phyloP scores from a whole-genome alignment of 2,329 filamentous ascomycete genomes.

The Aspergillus felis region DNA sequence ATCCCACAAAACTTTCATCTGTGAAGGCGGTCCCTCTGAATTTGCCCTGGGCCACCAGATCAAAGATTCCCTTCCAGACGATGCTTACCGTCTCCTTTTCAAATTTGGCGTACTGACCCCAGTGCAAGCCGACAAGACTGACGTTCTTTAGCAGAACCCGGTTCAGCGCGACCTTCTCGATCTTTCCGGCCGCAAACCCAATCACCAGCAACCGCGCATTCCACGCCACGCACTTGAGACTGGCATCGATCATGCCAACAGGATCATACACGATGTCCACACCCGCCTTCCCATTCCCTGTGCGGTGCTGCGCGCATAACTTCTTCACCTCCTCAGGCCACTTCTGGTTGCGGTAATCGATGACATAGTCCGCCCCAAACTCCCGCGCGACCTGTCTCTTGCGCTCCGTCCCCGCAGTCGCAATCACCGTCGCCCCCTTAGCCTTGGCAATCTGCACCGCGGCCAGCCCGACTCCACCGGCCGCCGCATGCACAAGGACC shows the following conservation, averaged over 20 bases:
- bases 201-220: constrained; percentile 84
- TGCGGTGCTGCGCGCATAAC: constrained; percentile 51
- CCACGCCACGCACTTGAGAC: constrained; percentile 89
- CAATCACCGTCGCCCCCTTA: constrained; percentile 85
- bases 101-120: constrained; percentile 76
- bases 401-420: constrained; percentile 74
- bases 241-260: constrained; percentile 81
- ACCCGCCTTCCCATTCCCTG: constrained; percentile 61
- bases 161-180: constrained; percentile 91
- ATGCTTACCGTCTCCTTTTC: constrained; percentile 65
- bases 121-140: constrained; percentile 81
- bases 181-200: constrained; percentile 79
- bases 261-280: constrained; percentile 96
- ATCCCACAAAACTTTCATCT: constrained; percentile 74
- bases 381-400: constrained; percentile 75
- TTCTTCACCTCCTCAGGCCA: constrained; percentile 69
- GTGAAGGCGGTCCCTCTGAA: constrained; percentile 78
- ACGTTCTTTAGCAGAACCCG: constrained; percentile 93
- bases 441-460: constrained; percentile 95
- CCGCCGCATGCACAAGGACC: constrained; percentile 87
- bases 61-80: constrained; percentile 81
- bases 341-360: constrained; percentile 73
- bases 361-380: constrained; percentile 79
- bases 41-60: constrained; percentile 72
- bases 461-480: constrained; percentile 84